Percentiles rank a stretch among this genome's conserved stretches.
phyloP scores from a whole-genome alignment of 306 rosid species.

The Carpinus viminea region DNA sequence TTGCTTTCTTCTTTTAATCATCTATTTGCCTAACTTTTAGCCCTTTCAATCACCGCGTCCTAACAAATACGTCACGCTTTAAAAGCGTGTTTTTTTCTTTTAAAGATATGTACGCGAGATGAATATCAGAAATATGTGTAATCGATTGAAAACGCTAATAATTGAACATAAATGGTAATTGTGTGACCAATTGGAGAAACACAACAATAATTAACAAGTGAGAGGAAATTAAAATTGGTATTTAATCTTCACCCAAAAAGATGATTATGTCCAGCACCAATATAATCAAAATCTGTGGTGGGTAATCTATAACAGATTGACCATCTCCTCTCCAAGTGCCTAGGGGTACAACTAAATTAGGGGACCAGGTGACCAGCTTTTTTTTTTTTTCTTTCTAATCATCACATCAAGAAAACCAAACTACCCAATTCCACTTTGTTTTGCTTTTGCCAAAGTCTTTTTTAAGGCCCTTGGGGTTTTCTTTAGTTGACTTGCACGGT shows the following conservation, averaged over 20 bases:
- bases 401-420: slow-evolving; percentile 7
- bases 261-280: neutral
- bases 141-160: too few relatives aligned
- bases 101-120: too few relatives aligned
- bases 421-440: neutral
- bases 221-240: neutral
- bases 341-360: slow-evolving; percentile 4
- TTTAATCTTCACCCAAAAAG: neutral
- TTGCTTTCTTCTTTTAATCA: neutral
- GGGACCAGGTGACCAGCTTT: neutral
- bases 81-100: too few relatives aligned
- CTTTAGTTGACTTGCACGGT: neutral
- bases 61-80: too few relatives aligned
- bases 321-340: neutral
- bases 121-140: too few relatives aligned
- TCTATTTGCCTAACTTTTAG: neutral
- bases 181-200: too few relatives aligned
- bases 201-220: too few relatives aligned
- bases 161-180: too few relatives aligned
- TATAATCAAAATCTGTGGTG: neutral
- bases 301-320: slow-evolving; percentile 14
- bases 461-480: neutral
- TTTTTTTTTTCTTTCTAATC: neutral
- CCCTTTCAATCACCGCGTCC: neutral
- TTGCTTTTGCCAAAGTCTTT: neutral